Base-by-base conservation (phyloP, 345 rosid genomes). In the Eucalyptus erythrocorys region DNA sequence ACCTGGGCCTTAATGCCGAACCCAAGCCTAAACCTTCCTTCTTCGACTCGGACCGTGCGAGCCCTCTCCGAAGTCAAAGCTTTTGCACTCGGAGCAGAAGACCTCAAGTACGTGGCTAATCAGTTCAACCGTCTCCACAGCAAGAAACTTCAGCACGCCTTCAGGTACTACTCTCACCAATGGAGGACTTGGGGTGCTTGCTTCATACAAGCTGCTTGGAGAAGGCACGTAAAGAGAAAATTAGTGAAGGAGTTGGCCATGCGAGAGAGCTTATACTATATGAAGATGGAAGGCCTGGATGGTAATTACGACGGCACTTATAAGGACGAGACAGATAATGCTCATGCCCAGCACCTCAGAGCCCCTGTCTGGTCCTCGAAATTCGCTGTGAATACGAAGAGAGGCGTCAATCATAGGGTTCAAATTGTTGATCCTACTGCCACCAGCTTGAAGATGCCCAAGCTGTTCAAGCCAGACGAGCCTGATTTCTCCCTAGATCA, bases 171-270 rank as follows among this genome's bases (percentile, higher is more conserved):
- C 87, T 98, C 99, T 48, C 99, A 96, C 89, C 99, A 96, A 66
- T 98, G 99, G 99, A 86, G 98, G 89, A 94, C 98, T 47, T 97
- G 99, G 99, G 98, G 94, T 16, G 92, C 97, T 8, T 96, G 99
- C 93, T 95, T 95, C 90, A 91, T 97, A 49, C 98, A 98, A 91
- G 91, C 97, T 17, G 95, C 95, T 48, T 98, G 99, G 99, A 95
- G 99, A 91, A 95, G 96, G 89, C 90, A 86, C 88, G 94, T 88
- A 48, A 95, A 93, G 93, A 92, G 96, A 89, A 93, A 93, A 89
- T 87, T 93, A 43, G 94, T 94, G 7, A 95, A 91, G 92, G 95
- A 95, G 85, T 92, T 96, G 90, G 91, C 92, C 45, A n/a, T 80
- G 34, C 92, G 87, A 37, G 97, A 95, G 91, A 92, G 86, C 40